Evolutionary conservation across 1,139 yeast genomes (phyloP).

Genomic region (Suhomyces bokatorum): DNA sequence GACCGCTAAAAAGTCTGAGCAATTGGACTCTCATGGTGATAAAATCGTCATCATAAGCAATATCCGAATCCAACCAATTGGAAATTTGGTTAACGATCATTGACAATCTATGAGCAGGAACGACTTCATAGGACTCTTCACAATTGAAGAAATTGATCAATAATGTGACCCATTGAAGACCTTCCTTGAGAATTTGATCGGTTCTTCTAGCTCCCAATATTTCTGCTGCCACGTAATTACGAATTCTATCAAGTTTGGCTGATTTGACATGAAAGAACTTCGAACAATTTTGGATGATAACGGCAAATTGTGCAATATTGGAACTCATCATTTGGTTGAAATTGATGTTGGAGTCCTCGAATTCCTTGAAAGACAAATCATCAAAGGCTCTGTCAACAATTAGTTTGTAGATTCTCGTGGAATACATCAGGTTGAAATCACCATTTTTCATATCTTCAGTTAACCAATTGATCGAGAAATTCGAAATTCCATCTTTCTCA

Average conservation of each 20-base stretch:
- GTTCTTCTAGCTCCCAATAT: conserved; percentile 53
- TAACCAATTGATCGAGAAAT: background rate
- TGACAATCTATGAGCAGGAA: conserved; percentile 60
- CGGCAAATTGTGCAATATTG: conserved; percentile 38
- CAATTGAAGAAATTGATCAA: conserved; percentile 48
- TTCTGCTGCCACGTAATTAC: conserved; percentile 66
- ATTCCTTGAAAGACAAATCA: conserved; percentile 21
- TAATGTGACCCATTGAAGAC: conserved; percentile 50
- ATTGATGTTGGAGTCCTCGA: conserved; percentile 29
- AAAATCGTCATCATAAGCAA: conserved; percentile 60
- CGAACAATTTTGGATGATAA: conserved; percentile 38
- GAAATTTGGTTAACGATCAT: conserved; percentile 57
- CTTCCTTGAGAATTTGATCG: conserved; percentile 39
- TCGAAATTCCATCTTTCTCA: background rate
- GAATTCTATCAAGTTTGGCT: conserved; percentile 47
- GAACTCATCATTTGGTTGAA: conserved; percentile 31
- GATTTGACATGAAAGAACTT: conserved; percentile 32
- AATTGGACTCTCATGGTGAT: conserved; percentile 51
- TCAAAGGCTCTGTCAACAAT: conserved; percentile 32
- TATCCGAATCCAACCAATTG: conserved; percentile 61
- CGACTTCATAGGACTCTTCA: conserved; percentile 35
- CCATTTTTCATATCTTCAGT: conserved; percentile 3
- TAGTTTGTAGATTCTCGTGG: conserved; percentile 28
- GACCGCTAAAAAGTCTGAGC: conserved; percentile 45
- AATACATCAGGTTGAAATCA: conserved; percentile 19